Conservation (phyloP, 2,329 filamentous ascomycete genomes). For the Chaetomium strumarium region DNA sequence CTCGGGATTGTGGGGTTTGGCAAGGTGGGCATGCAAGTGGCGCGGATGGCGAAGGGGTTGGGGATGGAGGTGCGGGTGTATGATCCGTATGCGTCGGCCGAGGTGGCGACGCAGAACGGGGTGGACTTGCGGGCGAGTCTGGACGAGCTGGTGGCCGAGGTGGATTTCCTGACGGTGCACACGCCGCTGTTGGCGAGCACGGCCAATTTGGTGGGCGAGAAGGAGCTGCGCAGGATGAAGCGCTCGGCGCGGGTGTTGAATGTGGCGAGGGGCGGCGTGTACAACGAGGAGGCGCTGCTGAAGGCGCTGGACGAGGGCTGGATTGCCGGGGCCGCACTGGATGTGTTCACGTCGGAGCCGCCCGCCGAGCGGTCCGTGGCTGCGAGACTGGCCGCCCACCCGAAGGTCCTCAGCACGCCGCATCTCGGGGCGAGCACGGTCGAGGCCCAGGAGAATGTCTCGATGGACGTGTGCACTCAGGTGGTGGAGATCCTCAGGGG, state of each 20-base stretch:
- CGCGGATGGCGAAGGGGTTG: constrained; percentile 69
- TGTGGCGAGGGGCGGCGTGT: constrained; percentile 72
- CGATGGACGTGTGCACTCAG: constrained; percentile 75
- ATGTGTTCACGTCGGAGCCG: constrained; percentile 75
- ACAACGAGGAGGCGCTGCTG: constrained; percentile 69
- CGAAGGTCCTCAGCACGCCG: constrained; percentile 69
- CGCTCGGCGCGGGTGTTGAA: constrained; percentile 68
- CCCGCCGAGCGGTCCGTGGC: constrained; percentile 50
- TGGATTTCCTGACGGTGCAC: constrained; percentile 76
- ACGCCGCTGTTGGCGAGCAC: constrained; percentile 75
- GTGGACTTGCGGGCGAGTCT: constrained; percentile 57
- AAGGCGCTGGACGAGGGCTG: constrained; percentile 63
- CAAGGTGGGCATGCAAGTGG: constrained; percentile 78
- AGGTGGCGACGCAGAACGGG: constrained; percentile 62
- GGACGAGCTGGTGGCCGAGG: constrained; percentile 54
- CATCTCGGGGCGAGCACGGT: constrained; percentile 75
- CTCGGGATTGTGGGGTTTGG: constrained; percentile 72
- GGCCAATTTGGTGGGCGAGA: constrained; percentile 62
- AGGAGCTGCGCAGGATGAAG: constrained; percentile 67
- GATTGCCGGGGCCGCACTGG: constrained; percentile 71
- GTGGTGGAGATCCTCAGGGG: constrained; percentile 67
- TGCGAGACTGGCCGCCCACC: constrained; percentile 58
- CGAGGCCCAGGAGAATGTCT: constrained; percentile 80
- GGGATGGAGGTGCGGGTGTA: constrained; percentile 71
- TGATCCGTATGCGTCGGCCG: constrained; percentile 70